Evolutionary conservation across 768 basidiomycete species (phyloP), one percentile per base, ranked within the genome.

Genomic region (Termitomyces sp.): DNA sequence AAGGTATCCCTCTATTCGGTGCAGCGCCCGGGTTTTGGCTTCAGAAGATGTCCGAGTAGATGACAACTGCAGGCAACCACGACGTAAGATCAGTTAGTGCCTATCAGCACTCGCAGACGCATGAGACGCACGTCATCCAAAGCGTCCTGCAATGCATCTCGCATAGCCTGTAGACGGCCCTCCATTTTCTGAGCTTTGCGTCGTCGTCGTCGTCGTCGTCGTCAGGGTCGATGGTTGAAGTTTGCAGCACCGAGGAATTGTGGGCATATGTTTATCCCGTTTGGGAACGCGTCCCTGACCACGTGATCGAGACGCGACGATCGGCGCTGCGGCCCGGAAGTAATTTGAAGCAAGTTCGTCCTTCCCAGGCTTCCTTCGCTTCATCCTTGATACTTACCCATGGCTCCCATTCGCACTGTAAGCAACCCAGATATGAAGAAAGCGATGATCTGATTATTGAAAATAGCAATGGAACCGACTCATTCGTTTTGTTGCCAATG

Each of bases 401-500:
- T 88, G 86, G 69, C 83, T 13, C 83, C 84, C 55, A 82, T 86
- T 49, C 75, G 65, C 64, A 85, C 84, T 49, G 86, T 86, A 66
- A 54, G 80, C 68, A 33, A n/a, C 26, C 18, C 43, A 38, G 13
- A 50, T 5, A 14, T 33, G 13, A n/a, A 38, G 40, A 1, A 33
- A 32, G 20, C 6, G 18, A 5, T 9, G 16, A 50, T 50, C 30
- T 54, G 51, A 48, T 28, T 16, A 28, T 59, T 51, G 40, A 14
- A 50, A 50, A 14, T 61, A 89, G 85, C 77, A 81, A 79, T 93
- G 91, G 91, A 84, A 84, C 36, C 85, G 91, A 53, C 81, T 93
- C 55, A 90, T 93, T 65, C 88, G 91, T 60, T 93, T 93, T 68
- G 79, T 89, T 33, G 91, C 91, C 23, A 79, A 75, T 14, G 91